phyloP scores from a whole-genome alignment of 768 basidiomycete species.

The Mycena galopus region DNA sequence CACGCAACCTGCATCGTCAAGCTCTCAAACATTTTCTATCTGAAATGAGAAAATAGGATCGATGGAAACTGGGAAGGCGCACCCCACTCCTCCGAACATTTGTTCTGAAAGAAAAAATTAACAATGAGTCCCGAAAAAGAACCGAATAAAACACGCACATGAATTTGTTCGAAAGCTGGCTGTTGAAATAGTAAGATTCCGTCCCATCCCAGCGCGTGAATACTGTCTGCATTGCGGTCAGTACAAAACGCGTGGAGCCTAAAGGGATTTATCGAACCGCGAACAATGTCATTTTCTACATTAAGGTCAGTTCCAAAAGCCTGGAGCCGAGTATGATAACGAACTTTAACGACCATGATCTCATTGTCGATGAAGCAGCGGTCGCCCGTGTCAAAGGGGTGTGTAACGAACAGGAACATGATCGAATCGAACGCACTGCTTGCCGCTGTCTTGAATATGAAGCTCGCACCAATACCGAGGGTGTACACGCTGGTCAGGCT shows the following conservation, averaged over 20 bases:
- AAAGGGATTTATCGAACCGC: slow-evolving; percentile 57
- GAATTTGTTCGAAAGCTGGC: slow-evolving; percentile 80
- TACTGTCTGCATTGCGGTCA: slow-evolving; percentile 60
- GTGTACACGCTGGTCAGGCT: slow-evolving; percentile 82
- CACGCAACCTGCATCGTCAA: slow-evolving; percentile 81
- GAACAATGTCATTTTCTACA: slow-evolving; percentile 84
- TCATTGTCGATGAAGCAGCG: slow-evolving; percentile 84
- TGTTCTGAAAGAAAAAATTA: slow-evolving; percentile 53
- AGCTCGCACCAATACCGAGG: slow-evolving; percentile 79
- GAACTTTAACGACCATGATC: slow-evolving; percentile 81
- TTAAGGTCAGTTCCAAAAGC: no score
- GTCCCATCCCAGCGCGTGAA: slow-evolving; percentile 82
- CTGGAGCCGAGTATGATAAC: no score
- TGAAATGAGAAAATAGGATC: slow-evolving; percentile 23
- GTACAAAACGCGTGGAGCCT: background rate
- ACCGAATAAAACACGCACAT: slow-evolving; percentile 59
- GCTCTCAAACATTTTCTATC: slow-evolving; percentile 75
- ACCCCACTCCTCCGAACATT: slow-evolving; percentile 82
- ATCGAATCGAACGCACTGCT: slow-evolving; percentile 83
- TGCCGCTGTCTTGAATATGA: slow-evolving; percentile 84
- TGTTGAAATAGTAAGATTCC: slow-evolving; percentile 87
- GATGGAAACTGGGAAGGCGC: slow-evolving; percentile 39
- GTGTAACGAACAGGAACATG: slow-evolving; percentile 87
- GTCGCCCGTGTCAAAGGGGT: slow-evolving; percentile 75
- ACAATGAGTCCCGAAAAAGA: slow-evolving; percentile 9